These are phyloP conservation scores for Ceratobasidium sp. DNA, from an alignment of 1,284 basidiomycete species.

Conservation along the genomic window DNA sequence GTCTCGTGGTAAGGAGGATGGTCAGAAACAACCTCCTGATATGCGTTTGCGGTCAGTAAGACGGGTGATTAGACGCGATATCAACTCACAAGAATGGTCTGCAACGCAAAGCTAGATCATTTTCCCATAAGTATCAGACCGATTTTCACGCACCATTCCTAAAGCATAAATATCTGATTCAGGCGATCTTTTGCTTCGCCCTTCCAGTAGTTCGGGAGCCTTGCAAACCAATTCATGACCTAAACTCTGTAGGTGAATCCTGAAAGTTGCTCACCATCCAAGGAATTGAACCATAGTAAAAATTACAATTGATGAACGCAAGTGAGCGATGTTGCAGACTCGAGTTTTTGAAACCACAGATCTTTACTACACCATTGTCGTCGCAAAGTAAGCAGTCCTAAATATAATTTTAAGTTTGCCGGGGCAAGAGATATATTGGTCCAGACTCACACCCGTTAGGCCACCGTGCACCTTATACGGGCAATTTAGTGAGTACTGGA, in stretches of 20 bases:
- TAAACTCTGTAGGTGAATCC: too few relatives aligned
- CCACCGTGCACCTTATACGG: background rate
- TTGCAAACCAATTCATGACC: background rate
- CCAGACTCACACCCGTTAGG: background rate
- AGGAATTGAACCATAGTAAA: too few relatives aligned
- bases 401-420: too few relatives aligned
- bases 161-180: constrained; percentile 12
- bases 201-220: constrained; percentile 1
- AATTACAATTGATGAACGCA: too few relatives aligned
- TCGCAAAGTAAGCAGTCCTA: too few relatives aligned
- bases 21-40: background rate
- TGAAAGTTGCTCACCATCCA: too few relatives aligned
- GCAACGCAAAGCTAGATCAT: background rate
- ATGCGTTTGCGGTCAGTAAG: background rate
- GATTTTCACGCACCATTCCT: background rate
- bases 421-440: background rate
- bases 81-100: constrained; percentile 2
- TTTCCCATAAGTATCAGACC: background rate
- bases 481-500: too few relatives aligned
- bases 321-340: too few relatives aligned
- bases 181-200: too few relatives aligned
- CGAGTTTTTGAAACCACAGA: too few relatives aligned
- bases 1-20: background rate
- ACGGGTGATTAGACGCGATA: background rate
- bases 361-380: too few relatives aligned